Evolutionary conservation across 2,329 filamentous ascomycete species (phyloP).

Genomic region (Plenodomus lindquistii): DNA sequence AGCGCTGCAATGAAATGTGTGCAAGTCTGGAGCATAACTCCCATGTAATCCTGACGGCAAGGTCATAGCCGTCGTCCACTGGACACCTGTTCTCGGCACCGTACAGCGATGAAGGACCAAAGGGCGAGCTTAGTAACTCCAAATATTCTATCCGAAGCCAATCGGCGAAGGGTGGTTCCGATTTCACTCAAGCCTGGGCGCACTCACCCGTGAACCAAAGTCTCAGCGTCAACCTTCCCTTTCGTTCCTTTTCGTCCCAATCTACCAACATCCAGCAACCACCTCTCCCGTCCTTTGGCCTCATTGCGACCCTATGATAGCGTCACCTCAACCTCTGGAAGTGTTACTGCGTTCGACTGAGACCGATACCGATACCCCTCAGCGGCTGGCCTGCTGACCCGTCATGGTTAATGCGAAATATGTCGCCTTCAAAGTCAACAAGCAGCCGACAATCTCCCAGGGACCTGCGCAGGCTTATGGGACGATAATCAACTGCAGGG

Average conservation of each 20-base stretch:
- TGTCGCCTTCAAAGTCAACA: slow-evolving; percentile 45
- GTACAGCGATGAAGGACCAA: slow-evolving; percentile 9
- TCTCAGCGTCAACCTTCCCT: slow-evolving; percentile 32
- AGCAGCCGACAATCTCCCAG: slow-evolving; percentile 36
- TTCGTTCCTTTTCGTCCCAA: slow-evolving; percentile 22
- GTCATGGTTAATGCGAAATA: slow-evolving; percentile 45
- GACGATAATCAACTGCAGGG: slow-evolving; percentile 42
- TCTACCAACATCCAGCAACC: slow-evolving; percentile 17
- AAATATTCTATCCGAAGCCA: slow-evolving; percentile 18
- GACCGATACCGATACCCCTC: slow-evolving; percentile 19
- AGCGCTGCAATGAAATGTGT: background rate
- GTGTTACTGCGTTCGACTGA: slow-evolving; percentile 18
- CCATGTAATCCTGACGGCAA: background rate
- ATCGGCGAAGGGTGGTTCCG: slow-evolving; percentile 32
- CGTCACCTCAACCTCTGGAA: slow-evolving; percentile 5
- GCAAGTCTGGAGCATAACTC: background rate
- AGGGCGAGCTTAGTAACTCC: slow-evolving; percentile 17
- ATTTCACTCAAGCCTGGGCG: slow-evolving; percentile 30
- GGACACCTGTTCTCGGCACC: background rate
- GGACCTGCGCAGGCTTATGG: slow-evolving; percentile 35
- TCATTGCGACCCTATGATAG: slow-evolving; percentile 15
- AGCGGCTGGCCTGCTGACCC: slow-evolving; percentile 41
- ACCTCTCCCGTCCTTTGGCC: background rate
- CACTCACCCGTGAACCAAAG: slow-evolving; percentile 22
- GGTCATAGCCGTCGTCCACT: background rate